Base-by-base conservation (phyloP, 2,329 filamentous ascomycete genomes). In the Aspergillus sp. region DNA sequence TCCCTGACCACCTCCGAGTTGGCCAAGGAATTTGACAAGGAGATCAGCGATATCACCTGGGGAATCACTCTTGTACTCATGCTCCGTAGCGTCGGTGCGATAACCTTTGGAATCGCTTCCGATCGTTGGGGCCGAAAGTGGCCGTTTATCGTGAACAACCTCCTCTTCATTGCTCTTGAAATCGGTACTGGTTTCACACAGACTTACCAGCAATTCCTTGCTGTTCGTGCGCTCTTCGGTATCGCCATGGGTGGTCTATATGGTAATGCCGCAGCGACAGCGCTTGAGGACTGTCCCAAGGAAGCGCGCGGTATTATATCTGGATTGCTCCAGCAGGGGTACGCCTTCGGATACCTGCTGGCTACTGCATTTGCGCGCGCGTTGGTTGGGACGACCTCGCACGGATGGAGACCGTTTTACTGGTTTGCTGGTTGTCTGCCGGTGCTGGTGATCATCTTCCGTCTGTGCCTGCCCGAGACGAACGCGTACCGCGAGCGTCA, bases 381-480 rank as follows among this genome's bases (percentile, higher is more conserved):
- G 4, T 19, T 61, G 22, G 59, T 61, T 7, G 54, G 51, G 0
- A 61, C 92, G 1, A 94, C 92, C 0, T 76, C 87, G 1, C 89
- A 96, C 72, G 88, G 84, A 56, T 97, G 93, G 93, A 84, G 93
- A 7, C 91, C 92, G 0, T 81, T 96, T 0, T 96, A 89, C 81
- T 97, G 93, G 92, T 96, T 96, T 75, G 92, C 89, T 13, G 91
- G 92, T 6, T 85, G 89, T 43, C 91, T 91, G 0, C 93, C 93
- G 0, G 83, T 93, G 2, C 76, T 96, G 34, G 89, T 96, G 77
- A 96, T 96, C 72, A 71, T 87, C 58, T 92, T 91, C 82, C 89
- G 93, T 38, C 80, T 94, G 23, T 87, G 84, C 73, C 83, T 97
- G 1, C 90, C 91, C 6, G 93, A 97, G 79, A 96, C 92, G 0